Evolutionary conservation across 257 asterid genomes (phyloP).

Genomic region (Solanum appendiculatum): DNA sequence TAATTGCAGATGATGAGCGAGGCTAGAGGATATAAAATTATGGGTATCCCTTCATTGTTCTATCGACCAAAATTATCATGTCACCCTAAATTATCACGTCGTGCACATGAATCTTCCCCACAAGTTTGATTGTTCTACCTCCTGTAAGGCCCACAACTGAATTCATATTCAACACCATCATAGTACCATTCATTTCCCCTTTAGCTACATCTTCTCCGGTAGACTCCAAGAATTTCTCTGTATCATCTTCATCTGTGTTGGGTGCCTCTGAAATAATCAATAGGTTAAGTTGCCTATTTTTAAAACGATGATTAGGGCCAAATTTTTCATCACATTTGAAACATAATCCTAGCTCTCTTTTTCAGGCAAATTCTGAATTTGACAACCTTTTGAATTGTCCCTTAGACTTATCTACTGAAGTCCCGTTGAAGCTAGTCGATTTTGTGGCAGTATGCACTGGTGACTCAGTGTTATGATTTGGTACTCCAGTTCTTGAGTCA

Average conservation of each 20-base stretch:
- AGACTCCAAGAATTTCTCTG: no score
- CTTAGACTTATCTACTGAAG: no score
- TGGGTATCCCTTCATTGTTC: no score
- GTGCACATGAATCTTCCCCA: no score
- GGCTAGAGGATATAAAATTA: background rate
- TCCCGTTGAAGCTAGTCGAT: no score
- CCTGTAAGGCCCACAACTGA: no score
- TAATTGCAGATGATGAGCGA: background rate
- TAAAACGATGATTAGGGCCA: background rate
- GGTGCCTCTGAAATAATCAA: background rate
- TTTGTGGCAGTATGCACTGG: background rate
- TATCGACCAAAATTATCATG: no score
- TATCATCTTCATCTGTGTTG: background rate
- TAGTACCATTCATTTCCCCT: no score
- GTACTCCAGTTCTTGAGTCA: background rate
- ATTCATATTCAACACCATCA: no score
- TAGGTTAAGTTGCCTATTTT: background rate
- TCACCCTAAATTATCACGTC: no score
- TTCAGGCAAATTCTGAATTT: background rate
- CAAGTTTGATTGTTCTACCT: no score
- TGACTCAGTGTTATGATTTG: background rate
- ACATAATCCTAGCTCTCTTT: background rate
- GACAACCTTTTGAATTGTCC: background rate
- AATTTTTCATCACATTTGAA: background rate
- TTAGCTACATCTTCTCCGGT: no score